phyloP scores from a whole-genome alignment of 352 stramenopile species.

The Halophytophthora batemanensis region DNA sequence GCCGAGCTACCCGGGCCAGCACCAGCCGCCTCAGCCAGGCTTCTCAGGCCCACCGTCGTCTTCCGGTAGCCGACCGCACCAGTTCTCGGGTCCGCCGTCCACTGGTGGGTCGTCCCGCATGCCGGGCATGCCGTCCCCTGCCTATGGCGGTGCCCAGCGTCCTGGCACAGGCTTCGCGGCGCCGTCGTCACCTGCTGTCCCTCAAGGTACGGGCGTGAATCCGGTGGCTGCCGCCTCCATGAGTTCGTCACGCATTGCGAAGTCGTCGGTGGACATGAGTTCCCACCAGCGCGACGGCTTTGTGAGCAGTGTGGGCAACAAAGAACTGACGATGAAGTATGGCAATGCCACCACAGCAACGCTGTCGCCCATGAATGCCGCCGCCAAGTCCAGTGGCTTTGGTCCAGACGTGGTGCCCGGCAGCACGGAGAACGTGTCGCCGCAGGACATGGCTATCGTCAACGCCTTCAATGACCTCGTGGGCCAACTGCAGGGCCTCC shows the following conservation, averaged over 20 bases:
- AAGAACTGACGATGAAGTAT: slow-evolving; percentile 85
- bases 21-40: slow-evolving; percentile 24
- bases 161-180: slow-evolving; percentile 35
- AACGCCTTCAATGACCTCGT: slow-evolving; percentile 80
- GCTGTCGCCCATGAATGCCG: slow-evolving; percentile 48
- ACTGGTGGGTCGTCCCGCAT: slow-evolving; percentile 26
- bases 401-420: slow-evolving; percentile 42
- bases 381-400: slow-evolving; percentile 39
- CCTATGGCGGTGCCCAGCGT: slow-evolving; percentile 27
- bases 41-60: slow-evolving; percentile 57
- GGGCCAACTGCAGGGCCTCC: slow-evolving; percentile 61
- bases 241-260: slow-evolving; percentile 74
- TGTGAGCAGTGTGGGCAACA: slow-evolving; percentile 83
- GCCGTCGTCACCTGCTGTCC: slow-evolving; percentile 36
- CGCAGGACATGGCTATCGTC: slow-evolving; percentile 79
- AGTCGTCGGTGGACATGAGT: slow-evolving; percentile 77
- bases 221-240: slow-evolving; percentile 51
- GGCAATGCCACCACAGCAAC: slow-evolving; percentile 65
- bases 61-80: slow-evolving; percentile 22
- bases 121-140: slow-evolving; percentile 21
- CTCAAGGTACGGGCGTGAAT: slow-evolving; percentile 72
- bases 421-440: slow-evolving; percentile 69
- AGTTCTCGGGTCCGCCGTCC: slow-evolving; percentile 38
- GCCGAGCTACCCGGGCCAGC: slow-evolving; percentile 29
- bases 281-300: slow-evolving; percentile 84